Evolutionary conservation across 495 filamentous ascomycete species (phyloP).

Genomic region (Hypoxylon fragiforme): DNA sequence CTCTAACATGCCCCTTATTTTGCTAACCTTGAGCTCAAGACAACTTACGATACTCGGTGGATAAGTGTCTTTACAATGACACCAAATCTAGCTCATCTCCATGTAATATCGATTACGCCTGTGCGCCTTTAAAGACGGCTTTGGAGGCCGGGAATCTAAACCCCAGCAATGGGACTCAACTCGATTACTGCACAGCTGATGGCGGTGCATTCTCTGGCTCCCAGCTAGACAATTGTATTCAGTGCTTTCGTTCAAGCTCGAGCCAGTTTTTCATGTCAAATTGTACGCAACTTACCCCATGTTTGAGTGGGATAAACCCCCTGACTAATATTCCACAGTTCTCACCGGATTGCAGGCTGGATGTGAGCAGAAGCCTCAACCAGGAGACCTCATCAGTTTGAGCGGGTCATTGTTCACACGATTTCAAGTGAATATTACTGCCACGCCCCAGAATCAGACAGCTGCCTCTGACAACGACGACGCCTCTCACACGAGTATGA

Average conservation of each 20-base stretch:
- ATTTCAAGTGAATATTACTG: constrained; percentile 41
- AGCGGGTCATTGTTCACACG: constrained; percentile 40
- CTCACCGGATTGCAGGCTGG: constrained; percentile 44
- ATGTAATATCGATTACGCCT: constrained; percentile 36
- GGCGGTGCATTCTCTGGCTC: constrained; percentile 18
- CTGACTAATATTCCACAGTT: constrained; percentile 34
- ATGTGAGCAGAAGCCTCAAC: constrained; percentile 43
- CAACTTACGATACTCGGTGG: constrained; percentile 48
- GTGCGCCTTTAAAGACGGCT: constrained; percentile 31
- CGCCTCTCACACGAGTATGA: constrained; percentile 29
- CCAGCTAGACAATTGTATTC: constrained; percentile 29
- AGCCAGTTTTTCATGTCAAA: constrained; percentile 37
- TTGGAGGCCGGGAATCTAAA: constrained; percentile 30
- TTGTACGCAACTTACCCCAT: constrained; percentile 25
- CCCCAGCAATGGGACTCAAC: constrained; percentile 21
- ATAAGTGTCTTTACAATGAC: constrained; percentile 42
- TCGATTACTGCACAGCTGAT: constrained; percentile 38
- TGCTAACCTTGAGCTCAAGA: constrained; percentile 26
- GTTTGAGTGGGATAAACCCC: neutral
- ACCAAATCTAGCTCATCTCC: constrained; percentile 35
- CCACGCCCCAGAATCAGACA: constrained; percentile 22
- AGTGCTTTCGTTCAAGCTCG: constrained; percentile 36
- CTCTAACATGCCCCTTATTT: neutral
- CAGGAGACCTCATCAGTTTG: constrained; percentile 40
- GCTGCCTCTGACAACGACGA: constrained; percentile 10